phyloP scores from a whole-genome alignment of 331 rosid genomes.

The Spiraea crenata region DNA sequence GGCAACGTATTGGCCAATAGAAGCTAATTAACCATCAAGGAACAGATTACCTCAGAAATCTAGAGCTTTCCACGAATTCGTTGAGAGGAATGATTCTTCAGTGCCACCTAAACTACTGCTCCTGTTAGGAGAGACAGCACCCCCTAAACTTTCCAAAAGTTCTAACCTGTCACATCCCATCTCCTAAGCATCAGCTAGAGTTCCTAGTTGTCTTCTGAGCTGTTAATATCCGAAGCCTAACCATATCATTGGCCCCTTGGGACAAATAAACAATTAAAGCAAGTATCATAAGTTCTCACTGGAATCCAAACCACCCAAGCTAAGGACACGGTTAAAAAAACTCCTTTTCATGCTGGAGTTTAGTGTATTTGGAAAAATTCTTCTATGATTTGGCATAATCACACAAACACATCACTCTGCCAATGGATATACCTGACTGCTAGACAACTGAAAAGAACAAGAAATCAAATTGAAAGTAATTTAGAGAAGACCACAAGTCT shows the following conservation, averaged over 20 bases:
- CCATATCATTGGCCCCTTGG: not conserved
- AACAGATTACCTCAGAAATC: too few relatives aligned
- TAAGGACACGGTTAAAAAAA: not conserved
- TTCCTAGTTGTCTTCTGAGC: not conserved
- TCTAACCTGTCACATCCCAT: too few relatives aligned
- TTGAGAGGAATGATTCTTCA: too few relatives aligned
- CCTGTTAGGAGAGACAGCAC: too few relatives aligned
- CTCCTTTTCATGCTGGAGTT: not conserved
- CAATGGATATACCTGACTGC: not conserved
- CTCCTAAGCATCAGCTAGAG: not conserved
- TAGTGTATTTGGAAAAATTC: not conserved
- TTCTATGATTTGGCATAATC: not conserved
- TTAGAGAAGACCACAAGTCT: not conserved
- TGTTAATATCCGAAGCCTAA: not conserved
- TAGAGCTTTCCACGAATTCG: too few relatives aligned
- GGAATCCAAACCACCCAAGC: not conserved
- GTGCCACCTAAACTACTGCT: too few relatives aligned
- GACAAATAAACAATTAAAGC: not conserved
- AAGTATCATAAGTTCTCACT: slow-evolving; percentile 5
- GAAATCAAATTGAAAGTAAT: too few relatives aligned
- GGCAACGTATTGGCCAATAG: too few relatives aligned
- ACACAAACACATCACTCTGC: not conserved
- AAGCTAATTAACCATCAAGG: too few relatives aligned
- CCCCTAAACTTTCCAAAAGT: too few relatives aligned
- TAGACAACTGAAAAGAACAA: not conserved